Conservation (phyloP, 1,284 basidiomycete genomes). For the Coriolopsis trogii region DNA sequence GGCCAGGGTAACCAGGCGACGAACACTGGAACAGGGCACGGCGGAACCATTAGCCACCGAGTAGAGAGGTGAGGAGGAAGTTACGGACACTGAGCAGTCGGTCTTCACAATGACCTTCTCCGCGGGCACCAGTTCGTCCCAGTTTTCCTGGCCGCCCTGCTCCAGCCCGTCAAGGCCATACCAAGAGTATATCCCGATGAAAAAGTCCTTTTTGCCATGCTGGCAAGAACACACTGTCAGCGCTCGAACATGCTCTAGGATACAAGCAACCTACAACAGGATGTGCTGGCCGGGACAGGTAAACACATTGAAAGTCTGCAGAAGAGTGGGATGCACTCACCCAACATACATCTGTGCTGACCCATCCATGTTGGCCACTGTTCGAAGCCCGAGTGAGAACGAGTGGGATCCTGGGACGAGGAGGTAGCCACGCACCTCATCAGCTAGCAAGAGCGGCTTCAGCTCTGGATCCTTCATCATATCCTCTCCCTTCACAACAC, state of each 20-base stretch:
- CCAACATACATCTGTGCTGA: constrained; percentile 23
- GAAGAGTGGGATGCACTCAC: constrained; percentile 16
- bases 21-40: too few species aligned
- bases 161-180: constrained; percentile 16
- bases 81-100: constrained; percentile 21
- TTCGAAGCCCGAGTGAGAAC: too few species aligned
- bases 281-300: constrained; percentile 22
- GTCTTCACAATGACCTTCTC: constrained; percentile 14
- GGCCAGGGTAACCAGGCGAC: constrained; percentile 44
- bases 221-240: constrained; percentile 1
- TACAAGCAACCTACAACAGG: constrained; percentile 27
- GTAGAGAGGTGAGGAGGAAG: not conserved
- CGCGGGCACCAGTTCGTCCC: constrained; percentile 25
- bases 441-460: constrained; percentile 9
- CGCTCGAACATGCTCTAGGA: not conserved
- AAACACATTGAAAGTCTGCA: constrained; percentile 4
- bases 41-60: too few species aligned
- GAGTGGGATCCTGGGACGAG: too few species aligned
- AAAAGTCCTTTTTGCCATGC: constrained; percentile 25
- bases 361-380: constrained; percentile 32
- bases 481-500: constrained; percentile 19
- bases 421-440: constrained; percentile 27
- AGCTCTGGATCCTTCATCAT: constrained; percentile 29
- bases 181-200: constrained; percentile 27
- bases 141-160: constrained; percentile 23